A percentile compares a stretch with the other conserved stretches of the same genome.
phyloP scores from a whole-genome alignment of 2,329 filamentous ascomycete species.

The Clarireedia monteithiana region DNA sequence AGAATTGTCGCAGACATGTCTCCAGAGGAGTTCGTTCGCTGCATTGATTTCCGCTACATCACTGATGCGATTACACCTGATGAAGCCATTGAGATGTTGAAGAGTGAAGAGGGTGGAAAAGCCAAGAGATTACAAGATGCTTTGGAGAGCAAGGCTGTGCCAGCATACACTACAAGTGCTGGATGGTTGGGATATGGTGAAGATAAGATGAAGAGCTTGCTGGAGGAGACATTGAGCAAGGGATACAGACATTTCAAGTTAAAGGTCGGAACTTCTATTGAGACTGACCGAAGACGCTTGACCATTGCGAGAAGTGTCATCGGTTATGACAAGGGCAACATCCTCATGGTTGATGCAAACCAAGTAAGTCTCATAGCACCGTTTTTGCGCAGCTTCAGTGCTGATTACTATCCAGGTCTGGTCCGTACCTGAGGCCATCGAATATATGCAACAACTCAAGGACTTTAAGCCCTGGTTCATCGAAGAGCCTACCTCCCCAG shows the following conservation, averaged over 20 bases:
- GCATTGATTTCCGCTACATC: constrained; percentile 93
- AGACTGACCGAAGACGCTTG: constrained; percentile 63
- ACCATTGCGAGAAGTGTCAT: constrained; percentile 71
- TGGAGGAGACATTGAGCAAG: constrained; percentile 65
- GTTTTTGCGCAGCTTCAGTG: neutral
- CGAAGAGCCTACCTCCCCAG: constrained; percentile 85
- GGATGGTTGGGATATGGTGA: constrained; percentile 89
- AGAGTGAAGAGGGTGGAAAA: constrained; percentile 59
- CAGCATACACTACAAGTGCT: constrained; percentile 83
- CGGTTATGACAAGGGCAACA: constrained; percentile 63
- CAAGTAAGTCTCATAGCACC: constrained; percentile 44
- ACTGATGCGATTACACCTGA: constrained; percentile 85
- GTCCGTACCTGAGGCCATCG: constrained; percentile 83
- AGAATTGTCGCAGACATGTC: constrained; percentile 83
- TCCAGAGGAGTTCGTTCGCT: constrained; percentile 76
- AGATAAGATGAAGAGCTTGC: constrained; percentile 72
- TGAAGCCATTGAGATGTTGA: constrained; percentile 68
- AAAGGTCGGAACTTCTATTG: constrained; percentile 72
- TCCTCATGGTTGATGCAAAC: constrained; percentile 90
- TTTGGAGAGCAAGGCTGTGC: constrained; percentile 65
- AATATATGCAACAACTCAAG: constrained; percentile 73
- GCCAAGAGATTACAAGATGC: constrained; percentile 65
- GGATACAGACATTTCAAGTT: constrained; percentile 87
- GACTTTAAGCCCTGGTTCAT: constrained; percentile 92
- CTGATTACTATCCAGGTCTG: constrained; percentile 45